phyloP scores from a whole-genome alignment of 257 asterid genomes.

The Solanum ahanhuiri region DNA sequence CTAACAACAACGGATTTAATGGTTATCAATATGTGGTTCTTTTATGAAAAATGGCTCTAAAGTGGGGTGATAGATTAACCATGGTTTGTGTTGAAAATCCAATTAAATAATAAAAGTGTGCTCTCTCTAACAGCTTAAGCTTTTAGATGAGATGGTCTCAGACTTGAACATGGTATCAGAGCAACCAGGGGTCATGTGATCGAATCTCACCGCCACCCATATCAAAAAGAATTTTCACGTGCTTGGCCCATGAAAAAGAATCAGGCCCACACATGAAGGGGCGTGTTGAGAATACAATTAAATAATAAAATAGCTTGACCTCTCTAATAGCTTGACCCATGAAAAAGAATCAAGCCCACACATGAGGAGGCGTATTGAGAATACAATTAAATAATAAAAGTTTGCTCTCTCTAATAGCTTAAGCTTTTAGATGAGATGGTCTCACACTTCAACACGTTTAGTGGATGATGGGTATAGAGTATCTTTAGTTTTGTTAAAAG shows the following conservation, averaged over 20 bases:
- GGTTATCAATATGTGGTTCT: background rate
- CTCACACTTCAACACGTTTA: background rate
- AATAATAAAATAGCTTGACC: background rate
- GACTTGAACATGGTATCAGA: background rate
- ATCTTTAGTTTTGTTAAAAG: background rate
- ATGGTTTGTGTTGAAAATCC: background rate
- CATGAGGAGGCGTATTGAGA: background rate
- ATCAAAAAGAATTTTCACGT: background rate
- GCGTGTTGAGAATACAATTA: background rate
- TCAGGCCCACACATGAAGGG: background rate
- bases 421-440: background rate
- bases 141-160: background rate
- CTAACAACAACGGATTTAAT: background rate
- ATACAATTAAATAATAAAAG: background rate
- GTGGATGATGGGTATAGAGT: background rate
- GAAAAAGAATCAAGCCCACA: background rate
- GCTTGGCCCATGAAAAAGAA: background rate
- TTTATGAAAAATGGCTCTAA: background rate
- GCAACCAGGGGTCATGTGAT: background rate
- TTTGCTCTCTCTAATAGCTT: background rate
- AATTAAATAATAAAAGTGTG: background rate
- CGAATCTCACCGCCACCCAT: background rate
- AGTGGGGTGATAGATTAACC: background rate
- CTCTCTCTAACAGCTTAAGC: background rate
- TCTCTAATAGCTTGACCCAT: background rate